Conservation (phyloP, 345 rosid genomes). For the Aquilaria yunnanensis region DNA sequence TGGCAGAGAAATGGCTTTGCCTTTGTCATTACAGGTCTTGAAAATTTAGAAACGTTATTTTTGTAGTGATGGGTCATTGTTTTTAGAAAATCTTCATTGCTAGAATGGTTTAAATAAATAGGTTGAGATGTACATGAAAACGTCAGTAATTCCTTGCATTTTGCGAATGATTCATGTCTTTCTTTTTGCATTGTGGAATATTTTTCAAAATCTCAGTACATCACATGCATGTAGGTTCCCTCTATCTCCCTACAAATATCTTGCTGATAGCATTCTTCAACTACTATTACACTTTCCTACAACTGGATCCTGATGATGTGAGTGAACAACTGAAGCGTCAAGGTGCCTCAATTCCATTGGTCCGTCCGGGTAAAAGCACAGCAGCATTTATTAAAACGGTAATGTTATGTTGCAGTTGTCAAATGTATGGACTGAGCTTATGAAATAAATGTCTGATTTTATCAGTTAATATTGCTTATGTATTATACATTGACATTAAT, state of each 20-base stretch:
- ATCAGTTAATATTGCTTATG: too few relatives aligned
- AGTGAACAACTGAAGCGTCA: conserved; percentile 98
- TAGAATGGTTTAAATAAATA: too few relatives aligned
- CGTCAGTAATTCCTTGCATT: background rate
- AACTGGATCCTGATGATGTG: conserved; percentile 95
- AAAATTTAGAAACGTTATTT: too few relatives aligned
- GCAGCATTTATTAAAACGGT: conserved; percentile 83
- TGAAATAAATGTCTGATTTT: background rate
- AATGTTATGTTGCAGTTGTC: conserved; percentile 17
- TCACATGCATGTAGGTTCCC: conserved; percentile 57
- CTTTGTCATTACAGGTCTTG: too few relatives aligned
- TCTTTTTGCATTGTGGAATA: background rate
- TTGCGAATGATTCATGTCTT: background rate
- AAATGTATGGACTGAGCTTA: background rate
- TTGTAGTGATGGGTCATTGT: too few relatives aligned
- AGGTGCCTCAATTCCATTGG: conserved; percentile 94
- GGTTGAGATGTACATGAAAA: too few relatives aligned
- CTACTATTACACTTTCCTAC: conserved; percentile 96
- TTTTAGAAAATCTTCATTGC: too few relatives aligned
- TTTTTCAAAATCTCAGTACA: background rate
- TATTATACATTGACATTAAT: too few relatives aligned
- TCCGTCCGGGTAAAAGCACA: conserved; percentile 93
- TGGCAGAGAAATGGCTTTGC: too few relatives aligned
- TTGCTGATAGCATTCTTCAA: conserved; percentile 94
- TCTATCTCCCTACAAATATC: conserved; percentile 88